Evolutionary conservation across 2,329 filamentous ascomycete genomes (phyloP).

Genomic region (Calonectria honghensis): DNA sequence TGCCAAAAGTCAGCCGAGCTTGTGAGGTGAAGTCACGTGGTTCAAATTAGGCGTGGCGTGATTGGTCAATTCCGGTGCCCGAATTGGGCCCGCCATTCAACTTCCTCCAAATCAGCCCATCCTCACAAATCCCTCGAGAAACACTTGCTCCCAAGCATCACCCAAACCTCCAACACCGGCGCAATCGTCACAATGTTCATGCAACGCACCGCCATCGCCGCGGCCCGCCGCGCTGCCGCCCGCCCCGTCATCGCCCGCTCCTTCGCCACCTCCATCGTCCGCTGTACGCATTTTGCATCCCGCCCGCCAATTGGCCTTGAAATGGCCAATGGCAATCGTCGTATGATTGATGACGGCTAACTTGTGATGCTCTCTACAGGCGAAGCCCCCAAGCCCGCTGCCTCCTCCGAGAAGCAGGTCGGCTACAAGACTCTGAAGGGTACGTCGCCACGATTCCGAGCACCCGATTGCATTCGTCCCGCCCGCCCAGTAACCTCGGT

Average conservation of each 20-base stretch:
- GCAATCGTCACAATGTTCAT: conserved; percentile 71
- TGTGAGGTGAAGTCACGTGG: conserved; percentile 57
- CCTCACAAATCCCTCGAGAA: conserved; percentile 68
- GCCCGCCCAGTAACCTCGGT: conserved; percentile 52
- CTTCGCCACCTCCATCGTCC: conserved; percentile 76
- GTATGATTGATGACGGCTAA: conserved; percentile 56
- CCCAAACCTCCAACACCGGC: conserved; percentile 48
- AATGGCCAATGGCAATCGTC: conserved; percentile 55
- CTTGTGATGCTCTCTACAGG: conserved; percentile 56
- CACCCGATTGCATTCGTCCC: conserved; percentile 36
- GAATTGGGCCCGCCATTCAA: conserved; percentile 58
- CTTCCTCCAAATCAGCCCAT: conserved; percentile 67
- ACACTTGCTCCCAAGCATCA: conserved; percentile 52
- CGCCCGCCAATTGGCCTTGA: conserved; percentile 43
- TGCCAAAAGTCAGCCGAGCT: conserved; percentile 44
- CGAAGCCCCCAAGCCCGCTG: conserved; percentile 62
- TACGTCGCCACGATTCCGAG: conserved; percentile 60
- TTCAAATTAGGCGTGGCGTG: conserved; percentile 42
- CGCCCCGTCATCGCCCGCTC: conserved; percentile 73
- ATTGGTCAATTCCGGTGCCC: conserved; percentile 61
- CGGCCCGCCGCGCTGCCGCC: conserved; percentile 75
- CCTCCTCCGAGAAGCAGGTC: conserved; percentile 66
- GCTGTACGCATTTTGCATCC: conserved; percentile 69
- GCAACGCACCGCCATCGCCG: conserved; percentile 77
- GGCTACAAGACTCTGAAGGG: conserved; percentile 68